Conservation (phyloP, 2,329 filamentous ascomycete species). For the Beauveria sp. region DNA sequence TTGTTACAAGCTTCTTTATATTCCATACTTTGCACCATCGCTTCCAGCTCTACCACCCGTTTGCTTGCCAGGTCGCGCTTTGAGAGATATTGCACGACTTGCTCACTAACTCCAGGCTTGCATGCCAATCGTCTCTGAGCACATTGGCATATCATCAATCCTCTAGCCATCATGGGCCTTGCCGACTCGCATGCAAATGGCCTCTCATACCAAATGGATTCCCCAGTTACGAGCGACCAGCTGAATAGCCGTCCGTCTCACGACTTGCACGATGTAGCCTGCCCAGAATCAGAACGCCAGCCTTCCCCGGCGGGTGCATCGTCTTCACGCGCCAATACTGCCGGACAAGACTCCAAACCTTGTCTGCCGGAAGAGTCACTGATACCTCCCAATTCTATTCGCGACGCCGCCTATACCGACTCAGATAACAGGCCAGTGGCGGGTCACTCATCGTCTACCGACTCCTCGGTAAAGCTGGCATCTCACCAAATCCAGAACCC, state of each 20-base stretch:
- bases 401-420: not conserved
- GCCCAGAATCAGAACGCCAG: conserved; percentile 1
- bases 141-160: not conserved
- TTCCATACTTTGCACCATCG: not conserved
- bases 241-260: conserved; percentile 5
- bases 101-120: too few species aligned
- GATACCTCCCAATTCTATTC: not conserved
- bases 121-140: too few species aligned
- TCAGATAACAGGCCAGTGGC: not conserved
- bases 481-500: not conserved
- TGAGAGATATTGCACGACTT: too few species aligned
- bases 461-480: not conserved
- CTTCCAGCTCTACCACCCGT: not conserved
- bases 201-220: conserved; percentile 2
- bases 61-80: too few species aligned
- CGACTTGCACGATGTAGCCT: conserved; percentile 4
- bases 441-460: not conserved
- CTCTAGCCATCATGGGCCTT: not conserved
- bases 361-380: not conserved
- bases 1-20: too few species aligned
- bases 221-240: conserved; percentile 4
- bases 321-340: not conserved
- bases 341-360: not conserved
- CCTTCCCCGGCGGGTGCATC: not conserved
- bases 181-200: not conserved